Conservation (phyloP, 345 rosid genomes). For the Eucalyptus erythrocorys region DNA sequence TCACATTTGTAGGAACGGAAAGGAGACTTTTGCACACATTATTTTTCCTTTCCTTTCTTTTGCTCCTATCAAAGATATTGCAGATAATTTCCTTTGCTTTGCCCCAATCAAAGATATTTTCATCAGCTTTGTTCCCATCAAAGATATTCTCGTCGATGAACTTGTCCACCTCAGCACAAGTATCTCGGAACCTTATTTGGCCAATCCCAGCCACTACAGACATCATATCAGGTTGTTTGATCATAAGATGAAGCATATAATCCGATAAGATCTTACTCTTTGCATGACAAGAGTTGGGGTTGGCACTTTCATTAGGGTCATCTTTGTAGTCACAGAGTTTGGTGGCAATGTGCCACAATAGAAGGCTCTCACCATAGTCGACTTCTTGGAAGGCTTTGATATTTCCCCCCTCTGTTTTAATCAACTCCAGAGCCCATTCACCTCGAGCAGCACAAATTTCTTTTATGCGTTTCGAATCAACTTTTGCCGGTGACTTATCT, state of each 20-base stretch:
- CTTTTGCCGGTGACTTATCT: neutral
- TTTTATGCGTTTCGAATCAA: neutral
- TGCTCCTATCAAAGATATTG: neutral
- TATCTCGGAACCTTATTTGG: neutral
- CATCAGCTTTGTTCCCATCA: neutral
- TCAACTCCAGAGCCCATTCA: neutral
- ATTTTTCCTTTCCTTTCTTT: rapidly evolving
- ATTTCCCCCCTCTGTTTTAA: too few species aligned
- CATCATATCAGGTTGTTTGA: neutral
- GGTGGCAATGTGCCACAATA: neutral
- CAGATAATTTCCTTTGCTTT: too few species aligned
- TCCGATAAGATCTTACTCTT: neutral
- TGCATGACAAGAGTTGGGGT: too few species aligned
- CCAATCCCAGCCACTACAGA: neutral
- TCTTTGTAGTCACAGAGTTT: too few species aligned
- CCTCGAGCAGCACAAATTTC: neutral
- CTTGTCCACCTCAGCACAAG: neutral
- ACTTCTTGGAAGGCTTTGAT: neutral
- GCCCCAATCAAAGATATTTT: too few species aligned
- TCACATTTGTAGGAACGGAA: rapidly evolving
- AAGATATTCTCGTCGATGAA: neutral
- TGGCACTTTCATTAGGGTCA: too few species aligned
- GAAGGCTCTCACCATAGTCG: neutral
- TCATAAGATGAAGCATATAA: neutral
- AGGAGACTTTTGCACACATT: rapidly evolving